Evolutionary conservation across 139 green algal species (phyloP), one percentile per base, ranked within the genome.

Genomic region (Diplosphaera chodatii): DNA sequence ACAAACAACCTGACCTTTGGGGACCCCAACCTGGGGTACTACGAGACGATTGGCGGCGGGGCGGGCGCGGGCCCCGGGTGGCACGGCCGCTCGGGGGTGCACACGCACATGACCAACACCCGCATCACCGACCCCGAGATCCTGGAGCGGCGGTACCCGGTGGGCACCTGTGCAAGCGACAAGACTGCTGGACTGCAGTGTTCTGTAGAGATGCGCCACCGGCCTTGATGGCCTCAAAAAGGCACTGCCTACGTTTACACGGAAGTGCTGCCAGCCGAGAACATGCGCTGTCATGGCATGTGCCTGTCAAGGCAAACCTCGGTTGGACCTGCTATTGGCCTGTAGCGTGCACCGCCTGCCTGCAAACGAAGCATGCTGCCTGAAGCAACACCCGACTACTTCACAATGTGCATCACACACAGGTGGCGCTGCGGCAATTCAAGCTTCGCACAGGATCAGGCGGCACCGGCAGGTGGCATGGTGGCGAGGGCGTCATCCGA

Each of bases 1-100:
- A 99, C 98, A 94, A 99, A 99, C 87, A 98, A 98, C 84, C 89
- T 98, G 64, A 99, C 94, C 0, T 98, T 99, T 86, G 94, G 94
- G 0, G 91, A 97, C 63, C 82, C 82, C 20, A 69, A 76, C 40
- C 89, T 95, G 85, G 91, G 92, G 2, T 99, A 98, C 83, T 99
- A 98, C 78, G 95, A 99, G 82, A 99, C 95, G 1, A 94, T 99
- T 27, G 92, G 88, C 0, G 95, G 95, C 5, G 95, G 95, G 5
- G 86, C 88, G 0, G 95, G 95, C 13, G 95, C 95, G 13, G 95
- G 95, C 0, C 90, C 92, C 0, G 81, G 80, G 23, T 99, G 92
- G 91, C 72, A 93, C 37, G 95, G 95, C 27, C 88, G 87, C 65
- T 75, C 65, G 63, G 95, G 91, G 3, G 91, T 98, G 68, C 95